Conservation (phyloP, 192 early-diverging fungal genomes). For the Coemansia sp. region DNA sequence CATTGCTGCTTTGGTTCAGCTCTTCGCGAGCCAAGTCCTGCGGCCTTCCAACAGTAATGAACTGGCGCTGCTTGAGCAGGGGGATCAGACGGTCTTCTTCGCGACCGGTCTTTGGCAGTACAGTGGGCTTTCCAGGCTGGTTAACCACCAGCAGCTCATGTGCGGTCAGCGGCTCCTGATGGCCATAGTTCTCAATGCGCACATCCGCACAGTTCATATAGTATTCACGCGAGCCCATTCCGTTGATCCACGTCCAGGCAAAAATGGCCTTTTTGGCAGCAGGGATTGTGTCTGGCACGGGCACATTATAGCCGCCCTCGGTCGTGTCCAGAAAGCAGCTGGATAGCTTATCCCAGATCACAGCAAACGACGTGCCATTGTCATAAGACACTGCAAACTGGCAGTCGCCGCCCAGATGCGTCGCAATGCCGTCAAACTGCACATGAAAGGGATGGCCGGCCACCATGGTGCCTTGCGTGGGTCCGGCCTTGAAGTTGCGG, state of each 20-base stretch:
- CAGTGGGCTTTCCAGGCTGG: slow-evolving; percentile 28
- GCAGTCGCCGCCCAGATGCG: slow-evolving; percentile 67
- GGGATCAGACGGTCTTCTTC: slow-evolving; percentile 32
- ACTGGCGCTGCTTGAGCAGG: slow-evolving; percentile 38
- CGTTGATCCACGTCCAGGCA: slow-evolving; percentile 68
- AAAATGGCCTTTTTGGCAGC: slow-evolving; percentile 56
- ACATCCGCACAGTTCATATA: slow-evolving; percentile 71
- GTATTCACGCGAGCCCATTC: slow-evolving; percentile 60
- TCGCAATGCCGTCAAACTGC: slow-evolving; percentile 53
- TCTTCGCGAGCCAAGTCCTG: slow-evolving; percentile 21
- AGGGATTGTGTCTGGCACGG: slow-evolving; percentile 58
- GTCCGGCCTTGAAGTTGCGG: slow-evolving; percentile 42
- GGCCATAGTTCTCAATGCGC: slow-evolving; percentile 52
- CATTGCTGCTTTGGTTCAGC: neutral
- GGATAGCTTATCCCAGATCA: slow-evolving; percentile 56
- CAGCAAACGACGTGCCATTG: slow-evolving; percentile 60
- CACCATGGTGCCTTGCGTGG: slow-evolving; percentile 37
- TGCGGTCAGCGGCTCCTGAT: slow-evolving; percentile 43
- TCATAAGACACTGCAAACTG: slow-evolving; percentile 66
- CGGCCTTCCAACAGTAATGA: slow-evolving; percentile 42
- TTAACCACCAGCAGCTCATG: slow-evolving; percentile 53
- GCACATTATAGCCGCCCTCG: slow-evolving; percentile 51
- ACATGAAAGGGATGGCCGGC: slow-evolving; percentile 55
- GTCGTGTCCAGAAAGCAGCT: slow-evolving; percentile 48
- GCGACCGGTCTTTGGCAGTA: slow-evolving; percentile 38